Percentiles rank a stretch among this genome's conserved stretches.
These are phyloP conservation scores for Hypoxylon fragiforme DNA, from an alignment of 495 filamentous ascomycete species.

Conservation along the genomic window DNA sequence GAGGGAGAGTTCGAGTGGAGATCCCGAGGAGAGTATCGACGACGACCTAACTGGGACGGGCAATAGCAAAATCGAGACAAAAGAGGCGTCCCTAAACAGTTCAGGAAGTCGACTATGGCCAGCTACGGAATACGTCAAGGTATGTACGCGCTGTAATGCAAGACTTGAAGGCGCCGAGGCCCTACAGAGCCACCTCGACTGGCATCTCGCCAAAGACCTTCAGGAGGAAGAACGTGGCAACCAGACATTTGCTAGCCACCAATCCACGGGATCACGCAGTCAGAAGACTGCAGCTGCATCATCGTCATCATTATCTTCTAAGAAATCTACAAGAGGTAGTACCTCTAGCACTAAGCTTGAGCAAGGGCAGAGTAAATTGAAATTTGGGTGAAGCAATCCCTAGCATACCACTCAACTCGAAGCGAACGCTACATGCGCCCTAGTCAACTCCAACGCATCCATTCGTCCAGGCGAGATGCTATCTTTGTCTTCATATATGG, in stretches of 20 bases:
- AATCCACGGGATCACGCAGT: constrained; percentile 35
- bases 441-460: constrained; percentile 14
- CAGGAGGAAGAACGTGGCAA: constrained; percentile 62
- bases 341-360: constrained; percentile 58
- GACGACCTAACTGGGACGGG: constrained; percentile 30
- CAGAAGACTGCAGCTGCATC: constrained; percentile 41
- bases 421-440: constrained; percentile 30
- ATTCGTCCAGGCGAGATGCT: constrained; percentile 30
- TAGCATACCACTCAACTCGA: constrained; percentile 31
- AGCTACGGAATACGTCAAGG: constrained; percentile 49
- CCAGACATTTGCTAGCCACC: constrained; percentile 45
- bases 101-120: constrained; percentile 41
- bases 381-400: constrained; percentile 61
- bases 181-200: constrained; percentile 83
- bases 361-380: constrained; percentile 75
- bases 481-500: constrained; percentile 17
- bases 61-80: constrained; percentile 23
- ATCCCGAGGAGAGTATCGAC: constrained; percentile 33
- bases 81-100: constrained; percentile 26
- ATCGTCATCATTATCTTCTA: constrained; percentile 30
- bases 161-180: constrained; percentile 56
- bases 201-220: constrained; percentile 92
- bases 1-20: constrained; percentile 34
- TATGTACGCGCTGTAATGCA: constrained; percentile 68
- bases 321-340: constrained; percentile 34